A percentile compares a stretch with the other conserved stretches of the same genome.
These are phyloP conservation scores for Centrapalus pauciflorus DNA, from an alignment of 129 eudicot species.

Conservation along the genomic window DNA sequence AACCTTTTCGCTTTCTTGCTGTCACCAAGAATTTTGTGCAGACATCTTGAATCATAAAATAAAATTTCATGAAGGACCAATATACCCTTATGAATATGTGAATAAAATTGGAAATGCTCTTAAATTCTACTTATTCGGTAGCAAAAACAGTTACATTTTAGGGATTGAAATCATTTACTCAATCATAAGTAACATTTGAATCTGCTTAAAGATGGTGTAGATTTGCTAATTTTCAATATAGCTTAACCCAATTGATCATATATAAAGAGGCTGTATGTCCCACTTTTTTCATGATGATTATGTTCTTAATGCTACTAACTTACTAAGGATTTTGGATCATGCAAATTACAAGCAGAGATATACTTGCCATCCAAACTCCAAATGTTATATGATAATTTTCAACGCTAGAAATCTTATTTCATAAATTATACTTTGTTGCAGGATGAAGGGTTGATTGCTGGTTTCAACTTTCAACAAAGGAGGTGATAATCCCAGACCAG, in stretches of 20 bases:
- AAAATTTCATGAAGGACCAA: neutral
- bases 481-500: too few species aligned
- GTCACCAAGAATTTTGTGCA: neutral
- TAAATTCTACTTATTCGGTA: neutral
- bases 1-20: neutral
- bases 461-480: neutral
- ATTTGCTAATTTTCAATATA: neutral
- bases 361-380: neutral
- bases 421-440: neutral
- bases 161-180: neutral
- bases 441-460: slow-evolving; percentile 1
- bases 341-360: neutral
- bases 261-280: neutral
- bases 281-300: neutral
- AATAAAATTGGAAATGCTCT: neutral
- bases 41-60: neutral
- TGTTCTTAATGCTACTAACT: neutral
- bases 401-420: neutral
- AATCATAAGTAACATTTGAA: neutral
- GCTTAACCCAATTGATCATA: neutral
- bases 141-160: neutral
- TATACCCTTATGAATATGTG: neutral
- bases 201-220: neutral
- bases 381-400: neutral
- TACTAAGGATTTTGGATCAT: neutral